phyloP scores from a whole-genome alignment of 2,329 filamentous ascomycete genomes.

The Fusarium secorum region DNA sequence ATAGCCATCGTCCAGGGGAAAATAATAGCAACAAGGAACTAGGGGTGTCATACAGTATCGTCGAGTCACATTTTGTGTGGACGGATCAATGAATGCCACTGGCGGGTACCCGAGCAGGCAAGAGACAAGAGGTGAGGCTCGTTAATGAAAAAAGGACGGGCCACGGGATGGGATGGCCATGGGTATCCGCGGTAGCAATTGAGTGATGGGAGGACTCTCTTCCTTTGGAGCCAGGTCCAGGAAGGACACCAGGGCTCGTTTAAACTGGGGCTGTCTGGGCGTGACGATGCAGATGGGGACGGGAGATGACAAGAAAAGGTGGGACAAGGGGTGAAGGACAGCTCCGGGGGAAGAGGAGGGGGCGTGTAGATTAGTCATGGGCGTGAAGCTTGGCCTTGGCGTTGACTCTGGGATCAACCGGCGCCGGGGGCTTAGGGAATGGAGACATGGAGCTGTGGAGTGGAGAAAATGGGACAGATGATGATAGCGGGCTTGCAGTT shows the following conservation, averaged over 20 bases:
- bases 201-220: conserved; percentile 8
- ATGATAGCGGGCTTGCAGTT: conserved; percentile 29
- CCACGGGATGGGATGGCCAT: conserved; percentile 5
- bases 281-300: conserved; percentile 33
- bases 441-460: conserved; percentile 27
- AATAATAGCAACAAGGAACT: neutral
- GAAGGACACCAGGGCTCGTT: conserved; percentile 8
- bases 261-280: conserved; percentile 19
- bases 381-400: neutral
- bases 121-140: conserved; percentile 26
- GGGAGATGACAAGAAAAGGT: conserved; percentile 38
- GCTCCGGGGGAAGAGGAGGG: conserved; percentile 7
- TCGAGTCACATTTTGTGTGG: conserved; percentile 17
- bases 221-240: neutral
- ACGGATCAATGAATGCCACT: conserved; percentile 20
- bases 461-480: conserved; percentile 31
- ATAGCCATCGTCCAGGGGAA: neutral
- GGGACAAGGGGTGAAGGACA: conserved; percentile 23
- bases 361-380: conserved; percentile 15
- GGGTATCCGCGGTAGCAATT: conserved; percentile 18
- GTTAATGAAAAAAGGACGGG: conserved; percentile 15
- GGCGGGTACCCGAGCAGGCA: conserved; percentile 11
- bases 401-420: conserved; percentile 14
- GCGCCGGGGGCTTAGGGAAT: conserved; percentile 8
- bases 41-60: neutral